Evolutionary conservation across 176 grass and related monocot species (phyloP).

Genomic region (Elymus sibiricus): DNA sequence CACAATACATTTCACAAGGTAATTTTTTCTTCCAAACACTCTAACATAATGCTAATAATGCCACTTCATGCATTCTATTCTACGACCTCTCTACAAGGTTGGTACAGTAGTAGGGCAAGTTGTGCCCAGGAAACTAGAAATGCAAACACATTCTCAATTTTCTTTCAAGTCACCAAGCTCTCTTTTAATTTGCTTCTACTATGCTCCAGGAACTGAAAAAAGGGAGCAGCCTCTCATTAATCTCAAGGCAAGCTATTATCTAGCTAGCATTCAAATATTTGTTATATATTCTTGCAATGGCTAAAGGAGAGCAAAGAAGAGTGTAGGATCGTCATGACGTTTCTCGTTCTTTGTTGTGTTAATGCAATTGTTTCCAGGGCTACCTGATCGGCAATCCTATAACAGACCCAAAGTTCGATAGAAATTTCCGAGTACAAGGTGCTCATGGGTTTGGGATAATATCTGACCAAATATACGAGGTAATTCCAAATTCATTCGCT

Average conservation of each 20-base stretch:
- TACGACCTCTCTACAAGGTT: no score
- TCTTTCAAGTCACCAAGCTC: background rate
- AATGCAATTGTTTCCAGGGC: conserved; percentile 30
- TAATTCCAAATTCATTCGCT: background rate
- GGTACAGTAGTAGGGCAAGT: no score
- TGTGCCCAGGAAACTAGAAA: background rate
- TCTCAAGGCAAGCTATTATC: conserved; percentile 33
- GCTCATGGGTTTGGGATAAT: conserved; percentile 60
- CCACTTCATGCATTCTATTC: background rate
- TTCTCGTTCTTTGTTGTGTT: background rate
- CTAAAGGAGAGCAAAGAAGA: background rate
- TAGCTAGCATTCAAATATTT: background rate
- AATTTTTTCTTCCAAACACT: background rate
- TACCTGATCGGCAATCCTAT: conserved; percentile 50
- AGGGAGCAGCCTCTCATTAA: conserved; percentile 33
- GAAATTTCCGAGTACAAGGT: conserved; percentile 7
- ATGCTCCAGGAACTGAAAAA: conserved; percentile 30
- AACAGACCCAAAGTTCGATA: conserved; percentile 22
- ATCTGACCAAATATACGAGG: conserved; percentile 58
- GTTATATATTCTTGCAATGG: background rate
- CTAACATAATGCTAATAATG: background rate
- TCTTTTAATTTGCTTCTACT: background rate
- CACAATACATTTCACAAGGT: conserved; percentile 49
- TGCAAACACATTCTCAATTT: background rate
- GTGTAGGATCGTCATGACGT: background rate